Base-by-base conservation (phyloP, 495 filamentous ascomycete species). In the Penicillium cataractarum region DNA sequence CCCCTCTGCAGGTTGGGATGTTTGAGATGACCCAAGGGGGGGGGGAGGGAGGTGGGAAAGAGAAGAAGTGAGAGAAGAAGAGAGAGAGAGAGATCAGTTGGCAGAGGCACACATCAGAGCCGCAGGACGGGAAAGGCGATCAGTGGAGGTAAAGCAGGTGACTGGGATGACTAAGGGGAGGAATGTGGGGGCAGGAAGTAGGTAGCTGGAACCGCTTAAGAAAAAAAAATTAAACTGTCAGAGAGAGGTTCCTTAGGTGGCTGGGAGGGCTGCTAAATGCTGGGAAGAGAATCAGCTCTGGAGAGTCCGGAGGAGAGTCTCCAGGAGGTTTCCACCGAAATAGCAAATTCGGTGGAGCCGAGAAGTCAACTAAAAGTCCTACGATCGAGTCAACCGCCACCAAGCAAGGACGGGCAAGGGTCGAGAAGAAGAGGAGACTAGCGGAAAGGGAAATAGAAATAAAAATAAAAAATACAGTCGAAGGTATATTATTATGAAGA, bases 371-470 rank as follows among this genome's bases (percentile, higher is more conserved):
- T 13, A 54, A 51, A 52, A 52, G 49, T 29, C 22, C 48, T n/a
- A 21, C n/a, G 49, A 69, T 68, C 68, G 65, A 69, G 66, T 62
- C 67, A 71, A 71, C 62, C 67, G 67, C 69, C 69, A 71, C 69
- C 64, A 72, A 61, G 69, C 64, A 72, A 72, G 69, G 69, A 70
- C 59, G 22, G 44, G 44, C 52, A 54, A 29, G 46, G 46, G 24
- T 50, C 22, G 46, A 27, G 15, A 29, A 50, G 12, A 21, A 44
- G 15, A 50, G 46, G 15, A 15, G 46, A 29, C 42, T 12, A 50
- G 24, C 46, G 24, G n/a, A 7, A 54, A 21, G 51, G 13, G 15
- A 21, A 53, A 42, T 42, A 42, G 17, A 6, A 9, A 22, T 4
- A 22, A 48, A 24, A 48, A 48, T 48, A 1, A 48, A 8, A 3